Evolutionary conservation across 495 filamentous ascomycete genomes (phyloP), one percentile per base, ranked within the genome.

Genomic region (Lasiosphaeria hispida): DNA sequence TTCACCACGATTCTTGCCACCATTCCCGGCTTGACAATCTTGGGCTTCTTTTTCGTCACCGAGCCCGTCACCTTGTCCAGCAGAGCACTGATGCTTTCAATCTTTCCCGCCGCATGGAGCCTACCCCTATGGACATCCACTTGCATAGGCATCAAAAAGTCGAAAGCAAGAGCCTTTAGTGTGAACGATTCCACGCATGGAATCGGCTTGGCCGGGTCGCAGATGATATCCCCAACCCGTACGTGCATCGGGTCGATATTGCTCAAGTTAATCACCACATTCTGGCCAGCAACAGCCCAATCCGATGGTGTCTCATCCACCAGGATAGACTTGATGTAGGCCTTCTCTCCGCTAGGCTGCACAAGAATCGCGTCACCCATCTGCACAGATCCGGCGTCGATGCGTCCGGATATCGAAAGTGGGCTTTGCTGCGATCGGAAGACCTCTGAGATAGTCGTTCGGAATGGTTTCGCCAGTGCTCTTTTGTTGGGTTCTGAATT

Each of bases 221-320:
- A 96, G 37, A 96, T 71, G 17, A 97, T 87, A 65, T 98, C 93
- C 10, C 94, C 94, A 8, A 85, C 67, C 42, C 85, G 85, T 8
- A 97, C 80, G 66, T 96, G 88, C 13, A 88, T 80, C 1, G 87
- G 80, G 59, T 97, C 91, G 65, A 96, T 92, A 55, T 90, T 89
- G n/a, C 82, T 79, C 52, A 98, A 80, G 65, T 96, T 88, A 15
- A 98, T 72, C 1, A 86, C 84, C 9, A 88, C 83, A 54, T 96
- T 96, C 65, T 97, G 91, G 11, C 95, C 92, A 2, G 92, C 94
- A n/a, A 97, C 92, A 4, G 91, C 94, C 92, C 91, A 98, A 56
- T 96, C 90, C 10, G 73, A 78, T 3, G 81, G 71, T 40, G 88
- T 85, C 17, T 83, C 79, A 60, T 92, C 86, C 14, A 91, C 81